Evolutionary conservation across 805 yeast species (phyloP).

Genomic region (Lipomyces chichibuensis): DNA sequence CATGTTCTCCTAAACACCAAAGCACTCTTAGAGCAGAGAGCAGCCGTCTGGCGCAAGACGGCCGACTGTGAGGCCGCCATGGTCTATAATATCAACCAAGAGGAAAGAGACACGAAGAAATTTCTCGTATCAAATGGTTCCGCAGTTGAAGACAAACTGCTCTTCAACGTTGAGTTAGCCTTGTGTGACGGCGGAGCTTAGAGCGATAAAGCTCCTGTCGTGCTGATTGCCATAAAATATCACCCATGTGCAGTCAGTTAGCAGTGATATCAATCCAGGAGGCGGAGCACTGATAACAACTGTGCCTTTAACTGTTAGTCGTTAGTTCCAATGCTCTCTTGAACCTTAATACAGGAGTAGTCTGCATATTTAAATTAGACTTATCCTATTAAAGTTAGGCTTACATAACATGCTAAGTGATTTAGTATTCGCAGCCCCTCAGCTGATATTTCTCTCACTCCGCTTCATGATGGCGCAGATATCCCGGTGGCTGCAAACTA

Average conservation of each 20-base stretch:
- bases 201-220: neutral
- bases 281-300: neutral
- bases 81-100: neutral
- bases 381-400: neutral
- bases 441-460: neutral
- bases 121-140: neutral
- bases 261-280: neutral
- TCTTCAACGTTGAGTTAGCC: neutral
- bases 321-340: neutral
- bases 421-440: neutral
- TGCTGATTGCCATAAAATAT: neutral
- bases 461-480: too few species aligned
- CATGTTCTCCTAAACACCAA: constrained; percentile 38
- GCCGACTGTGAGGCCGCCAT: constrained; percentile 11
- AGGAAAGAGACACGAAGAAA: neutral
- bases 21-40: constrained; percentile 30
- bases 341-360: neutral
- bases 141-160: neutral
- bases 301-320: neutral
- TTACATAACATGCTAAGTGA: neutral
- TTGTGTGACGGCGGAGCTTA: neutral
- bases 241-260: neutral
- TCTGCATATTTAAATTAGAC: neutral
- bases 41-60: constrained; percentile 31
- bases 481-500: too few species aligned